Evolutionary conservation across 1,139 yeast species (phyloP).

Genomic region (Scheffersomyces segobiensis): DNA sequence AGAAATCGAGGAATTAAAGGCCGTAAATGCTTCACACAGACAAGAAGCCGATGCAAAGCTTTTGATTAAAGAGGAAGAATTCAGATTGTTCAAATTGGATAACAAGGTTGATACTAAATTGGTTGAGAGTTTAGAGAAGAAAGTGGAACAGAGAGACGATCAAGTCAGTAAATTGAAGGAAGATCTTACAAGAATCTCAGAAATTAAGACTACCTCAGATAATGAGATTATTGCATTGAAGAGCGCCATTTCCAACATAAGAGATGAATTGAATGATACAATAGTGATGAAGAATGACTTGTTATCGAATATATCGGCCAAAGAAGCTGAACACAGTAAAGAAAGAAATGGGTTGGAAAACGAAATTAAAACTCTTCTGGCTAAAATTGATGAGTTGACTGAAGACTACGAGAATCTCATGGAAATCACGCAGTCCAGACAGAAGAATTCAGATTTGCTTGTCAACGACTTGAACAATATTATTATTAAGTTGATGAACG

Average conservation of each 20-base stretch:
- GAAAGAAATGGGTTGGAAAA: constrained; percentile 53
- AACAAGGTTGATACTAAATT: constrained; percentile 31
- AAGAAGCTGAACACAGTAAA: constrained; percentile 57
- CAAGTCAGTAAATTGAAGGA: constrained; percentile 30
- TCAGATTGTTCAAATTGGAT: constrained; percentile 5
- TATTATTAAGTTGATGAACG: constrained; percentile 19
- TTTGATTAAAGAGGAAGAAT: constrained; percentile 6
- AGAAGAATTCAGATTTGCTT: constrained; percentile 28
- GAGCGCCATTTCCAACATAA: constrained; percentile 22
- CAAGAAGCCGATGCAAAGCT: constrained; percentile 3
- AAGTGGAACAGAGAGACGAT: constrained; percentile 27
- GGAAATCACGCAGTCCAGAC: constrained; percentile 35
- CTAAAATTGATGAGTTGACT: constrained; percentile 30
- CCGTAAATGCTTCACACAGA: constrained; percentile 4
- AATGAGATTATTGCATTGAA: constrained; percentile 21
- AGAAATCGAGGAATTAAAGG: constrained; percentile 34
- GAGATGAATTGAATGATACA: constrained; percentile 30
- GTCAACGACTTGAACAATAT: constrained; percentile 28
- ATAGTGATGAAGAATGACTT: constrained; percentile 58
- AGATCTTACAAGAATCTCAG: constrained; percentile 20
- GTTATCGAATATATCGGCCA: constrained; percentile 63
- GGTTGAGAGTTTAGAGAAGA: constrained; percentile 18
- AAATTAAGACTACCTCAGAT: constrained; percentile 13
- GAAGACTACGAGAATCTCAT: constrained; percentile 58
- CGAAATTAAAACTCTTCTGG: constrained; percentile 47